Evolutionary conservation across 495 filamentous ascomycete species (phyloP), one percentile per base, ranked within the genome.

Genomic region (Aspergillus conjunctus): DNA sequence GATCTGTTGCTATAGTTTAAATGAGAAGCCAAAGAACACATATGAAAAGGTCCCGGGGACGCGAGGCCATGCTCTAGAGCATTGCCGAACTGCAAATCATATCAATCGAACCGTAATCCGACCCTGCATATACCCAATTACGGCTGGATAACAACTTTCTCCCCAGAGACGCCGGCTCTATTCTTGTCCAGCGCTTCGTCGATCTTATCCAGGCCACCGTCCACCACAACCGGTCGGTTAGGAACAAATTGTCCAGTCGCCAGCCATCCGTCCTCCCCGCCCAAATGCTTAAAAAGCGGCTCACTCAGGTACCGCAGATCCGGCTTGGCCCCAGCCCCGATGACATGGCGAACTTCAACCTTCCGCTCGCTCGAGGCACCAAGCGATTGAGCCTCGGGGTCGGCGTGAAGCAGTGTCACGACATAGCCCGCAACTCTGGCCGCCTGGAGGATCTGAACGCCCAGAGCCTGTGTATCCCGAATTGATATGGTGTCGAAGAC

Each of bases 141-240:
- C 8, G 66, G 66, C 4, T 51, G 54, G 17, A 68, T 61, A 15
- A 68, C 49, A 45, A 66, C 60, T 39, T 68, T 68, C 20, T 65
- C 63, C 4, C 63, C 63, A 20, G 66, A 68, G 14, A 68, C 66
- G n/a, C 66, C 62, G 11, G 57, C 51, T 45, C 60, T 60, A 26
- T 68, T 68, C 54, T 57, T 55, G 22, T 54, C 49, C 53, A 68
- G 43, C 44, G 66, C 66, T 31, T 62, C 49, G 31, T 68, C 66
- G 6, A 68, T 44, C 15, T 64, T 58, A 9, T 44, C 54, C 31
- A 68, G 18, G 4, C 66, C 66, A 17, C 66, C 66, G 0, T 51
- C 39, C 4, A 68, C 58, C 4, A 68, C 33, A 26, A 61, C 59
- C 12, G 59, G 32, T 10, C 66, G 56, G 57, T 68, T 68, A 8